Conservation (phyloP, 257 asterid genomes). For the Nemophila menziesii region DNA sequence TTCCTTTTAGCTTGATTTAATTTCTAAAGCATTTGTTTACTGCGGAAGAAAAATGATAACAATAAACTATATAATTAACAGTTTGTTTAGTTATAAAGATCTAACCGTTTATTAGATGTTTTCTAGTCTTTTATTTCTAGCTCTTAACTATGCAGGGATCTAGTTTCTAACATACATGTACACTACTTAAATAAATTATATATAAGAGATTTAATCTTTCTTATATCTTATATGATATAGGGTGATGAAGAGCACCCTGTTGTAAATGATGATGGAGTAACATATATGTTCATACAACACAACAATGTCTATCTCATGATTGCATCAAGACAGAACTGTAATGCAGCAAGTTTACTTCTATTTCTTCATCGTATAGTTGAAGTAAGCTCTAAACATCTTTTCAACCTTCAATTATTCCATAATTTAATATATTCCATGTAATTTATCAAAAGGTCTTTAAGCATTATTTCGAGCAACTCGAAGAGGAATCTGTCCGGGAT, state of each 20-base stretch:
- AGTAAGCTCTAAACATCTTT: conserved; percentile 17
- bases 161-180: background rate
- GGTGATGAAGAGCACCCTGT: conserved; percentile 36
- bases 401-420: background rate
- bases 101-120: no score
- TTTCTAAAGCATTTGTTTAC: no score
- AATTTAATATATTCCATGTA: background rate
- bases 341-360: conserved; percentile 36
- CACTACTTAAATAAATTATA: conserved; percentile 1
- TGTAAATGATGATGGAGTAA: conserved; percentile 28
- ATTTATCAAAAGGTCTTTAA: conserved; percentile 27
- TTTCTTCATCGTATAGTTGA: conserved; percentile 38
- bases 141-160: no score
- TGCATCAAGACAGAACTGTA: conserved; percentile 33
- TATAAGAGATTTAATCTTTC: background rate
- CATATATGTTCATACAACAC: conserved; percentile 43
- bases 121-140: no score
- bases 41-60: no score
- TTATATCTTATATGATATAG: conserved; percentile 4
- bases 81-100: no score
- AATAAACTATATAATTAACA: no score
- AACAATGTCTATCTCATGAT: conserved; percentile 36
- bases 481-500: conserved; percentile 41
- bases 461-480: conserved; percentile 32
- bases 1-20: background rate